A percentile compares a stretch with the other conserved stretches of the same genome.
These are phyloP conservation scores for Paxillus rubicundulus DNA, from an alignment of 768 basidiomycete species.

Conservation along the genomic window DNA sequence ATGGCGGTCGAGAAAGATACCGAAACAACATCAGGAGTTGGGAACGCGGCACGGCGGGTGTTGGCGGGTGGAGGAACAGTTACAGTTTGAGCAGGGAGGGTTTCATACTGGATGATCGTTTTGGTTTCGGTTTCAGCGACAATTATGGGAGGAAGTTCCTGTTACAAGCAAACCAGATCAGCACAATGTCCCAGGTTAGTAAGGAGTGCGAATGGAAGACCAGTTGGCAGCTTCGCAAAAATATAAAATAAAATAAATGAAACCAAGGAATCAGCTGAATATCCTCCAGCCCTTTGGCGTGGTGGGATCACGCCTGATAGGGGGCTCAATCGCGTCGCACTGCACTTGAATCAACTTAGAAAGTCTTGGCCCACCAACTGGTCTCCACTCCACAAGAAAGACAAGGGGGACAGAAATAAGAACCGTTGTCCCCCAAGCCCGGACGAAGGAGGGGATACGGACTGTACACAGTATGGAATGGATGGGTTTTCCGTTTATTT, in stretches of 20 bases:
- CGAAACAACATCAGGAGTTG: conserved; percentile 63
- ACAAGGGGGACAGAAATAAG: conserved; percentile 74
- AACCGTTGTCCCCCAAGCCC: conserved; percentile 88
- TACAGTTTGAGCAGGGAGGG: conserved; percentile 57
- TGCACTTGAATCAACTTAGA: conserved; percentile 23
- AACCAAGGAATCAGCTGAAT: conserved; percentile 27
- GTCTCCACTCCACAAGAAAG: conserved; percentile 38
- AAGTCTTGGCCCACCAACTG: conserved; percentile 31
- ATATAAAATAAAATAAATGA: conserved; percentile 18
- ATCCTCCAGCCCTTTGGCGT: conserved; percentile 31
- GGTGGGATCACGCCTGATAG: not conserved
- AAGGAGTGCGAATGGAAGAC: conserved; percentile 32
- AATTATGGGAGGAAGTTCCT: conserved; percentile 44
- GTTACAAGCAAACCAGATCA: conserved; percentile 30
- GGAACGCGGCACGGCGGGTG: conserved; percentile 71
- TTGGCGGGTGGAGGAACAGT: conserved; percentile 75
- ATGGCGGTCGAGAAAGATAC: conserved; percentile 57
- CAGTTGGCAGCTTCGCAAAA: conserved; percentile 33
- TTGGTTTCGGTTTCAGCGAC: conserved; percentile 58
- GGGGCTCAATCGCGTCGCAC: conserved; percentile 23
- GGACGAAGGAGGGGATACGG: conserved; percentile 85
- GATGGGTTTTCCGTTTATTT: conserved; percentile 21
- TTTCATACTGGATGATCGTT: conserved; percentile 53
- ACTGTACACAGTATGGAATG: conserved; percentile 58
- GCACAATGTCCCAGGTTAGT: conserved; percentile 23